Conservation (phyloP, 1,284 basidiomycete species). For the Trametes pubescens region DNA sequence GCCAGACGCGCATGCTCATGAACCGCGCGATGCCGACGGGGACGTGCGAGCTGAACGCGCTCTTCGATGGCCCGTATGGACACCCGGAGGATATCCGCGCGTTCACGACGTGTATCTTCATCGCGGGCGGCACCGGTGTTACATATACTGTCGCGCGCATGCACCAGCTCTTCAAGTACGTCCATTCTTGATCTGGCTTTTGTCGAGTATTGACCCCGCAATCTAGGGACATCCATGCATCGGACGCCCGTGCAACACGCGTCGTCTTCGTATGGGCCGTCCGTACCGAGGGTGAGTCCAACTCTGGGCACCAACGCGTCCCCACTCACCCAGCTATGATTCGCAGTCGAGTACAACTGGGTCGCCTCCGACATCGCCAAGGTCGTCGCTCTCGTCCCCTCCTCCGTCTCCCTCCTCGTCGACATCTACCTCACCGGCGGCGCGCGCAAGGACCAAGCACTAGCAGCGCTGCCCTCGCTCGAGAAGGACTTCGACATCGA, state of each 20-base stretch:
- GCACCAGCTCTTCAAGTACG: conserved; percentile 50
- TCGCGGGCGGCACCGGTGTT: conserved; percentile 58
- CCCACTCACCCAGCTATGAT: neutral
- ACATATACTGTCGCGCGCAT: conserved; percentile 55
- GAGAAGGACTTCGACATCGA: conserved; percentile 21
- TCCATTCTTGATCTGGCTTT: neutral
- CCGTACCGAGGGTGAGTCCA: conserved; percentile 45
- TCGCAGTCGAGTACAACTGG: conserved; percentile 35
- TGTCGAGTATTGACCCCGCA: neutral
- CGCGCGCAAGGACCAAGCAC: neutral
- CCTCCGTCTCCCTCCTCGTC: conserved; percentile 28
- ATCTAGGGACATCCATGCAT: conserved; percentile 36
- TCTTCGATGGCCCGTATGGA: conserved; percentile 62
- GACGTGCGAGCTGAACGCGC: conserved; percentile 44
- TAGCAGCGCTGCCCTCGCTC: conserved; percentile 16
- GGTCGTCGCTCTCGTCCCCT: conserved; percentile 24
- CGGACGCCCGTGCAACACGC: conserved; percentile 39
- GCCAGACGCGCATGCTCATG: conserved; percentile 30
- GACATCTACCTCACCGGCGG: conserved; percentile 34
- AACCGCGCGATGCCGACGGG: conserved; percentile 34
- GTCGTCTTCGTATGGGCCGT: conserved; percentile 54
- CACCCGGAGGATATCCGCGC: conserved; percentile 50
- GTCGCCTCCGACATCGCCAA: conserved; percentile 31
- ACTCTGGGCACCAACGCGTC: no score
- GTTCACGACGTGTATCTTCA: conserved; percentile 52